phyloP scores from a whole-genome alignment of 441 rosid genomes.

The Isatis lusitanica region DNA sequence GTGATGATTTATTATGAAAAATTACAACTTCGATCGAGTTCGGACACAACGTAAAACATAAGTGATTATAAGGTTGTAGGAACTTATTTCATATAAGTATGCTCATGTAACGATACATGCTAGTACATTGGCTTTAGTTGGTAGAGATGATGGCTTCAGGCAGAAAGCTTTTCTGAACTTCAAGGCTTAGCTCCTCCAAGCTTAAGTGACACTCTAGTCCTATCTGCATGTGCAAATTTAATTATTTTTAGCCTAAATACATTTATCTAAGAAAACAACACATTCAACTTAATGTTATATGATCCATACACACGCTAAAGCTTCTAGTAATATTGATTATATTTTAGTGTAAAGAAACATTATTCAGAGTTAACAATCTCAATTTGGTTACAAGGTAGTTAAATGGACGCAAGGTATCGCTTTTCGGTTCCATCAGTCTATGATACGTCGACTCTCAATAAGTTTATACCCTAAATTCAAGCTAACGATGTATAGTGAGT shows the following conservation, averaged over 20 bases:
- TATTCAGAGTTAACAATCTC: neutral
- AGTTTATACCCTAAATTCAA: neutral
- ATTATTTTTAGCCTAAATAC: neutral
- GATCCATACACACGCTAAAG: neutral
- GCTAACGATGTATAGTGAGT: neutral
- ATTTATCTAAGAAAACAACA: neutral
- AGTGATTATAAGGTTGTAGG: neutral
- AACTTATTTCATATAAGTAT: conserved; percentile 28
- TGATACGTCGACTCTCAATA: neutral
- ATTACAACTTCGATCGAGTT: conserved; percentile 21
- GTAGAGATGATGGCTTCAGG: conserved; percentile 32
- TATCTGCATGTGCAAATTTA: conserved; percentile 51
- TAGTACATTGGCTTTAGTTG: conserved; percentile 26
- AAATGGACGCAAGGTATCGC: neutral
- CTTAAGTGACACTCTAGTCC: conserved; percentile 85
- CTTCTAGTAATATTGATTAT: neutral
- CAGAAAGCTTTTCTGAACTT: conserved; percentile 75
- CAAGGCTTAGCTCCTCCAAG: conserved; percentile 82
- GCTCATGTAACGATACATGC: conserved; percentile 20
- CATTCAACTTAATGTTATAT: neutral
- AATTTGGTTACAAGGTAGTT: neutral
- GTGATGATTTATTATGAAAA: conserved; percentile 6
- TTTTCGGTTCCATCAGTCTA: neutral
- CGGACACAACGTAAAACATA: conserved; percentile 1
- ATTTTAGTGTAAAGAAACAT: conserved; percentile 1